Conservation (phyloP, 225 moss, liverwort and hornwort genomes). For the Sphagnum contortum region DNA sequence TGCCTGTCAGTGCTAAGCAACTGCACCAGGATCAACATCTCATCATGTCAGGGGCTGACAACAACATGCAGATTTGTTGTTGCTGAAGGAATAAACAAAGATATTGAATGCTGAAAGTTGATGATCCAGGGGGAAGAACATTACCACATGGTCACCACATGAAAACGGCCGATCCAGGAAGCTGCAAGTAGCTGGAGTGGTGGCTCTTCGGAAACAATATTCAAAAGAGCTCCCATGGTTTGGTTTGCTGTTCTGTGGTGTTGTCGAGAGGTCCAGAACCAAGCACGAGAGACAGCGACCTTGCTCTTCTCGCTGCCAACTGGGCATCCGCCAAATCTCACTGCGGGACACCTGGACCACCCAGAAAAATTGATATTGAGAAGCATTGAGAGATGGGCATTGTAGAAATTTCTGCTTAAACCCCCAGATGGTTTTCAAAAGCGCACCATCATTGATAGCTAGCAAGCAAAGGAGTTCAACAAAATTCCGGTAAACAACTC, state of each 20-base stretch:
- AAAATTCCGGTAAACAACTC: too few species aligned
- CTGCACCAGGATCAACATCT: slow-evolving; percentile 13
- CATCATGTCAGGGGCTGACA: neutral
- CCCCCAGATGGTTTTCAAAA: too few species aligned
- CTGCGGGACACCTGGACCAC: slow-evolving; percentile 25
- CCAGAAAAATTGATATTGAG: neutral
- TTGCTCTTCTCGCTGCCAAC: slow-evolving; percentile 30
- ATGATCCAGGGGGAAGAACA: neutral
- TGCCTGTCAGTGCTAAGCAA: slow-evolving; percentile 45
- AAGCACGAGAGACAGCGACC: slow-evolving; percentile 46
- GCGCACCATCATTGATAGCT: too few species aligned
- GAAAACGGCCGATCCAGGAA: slow-evolving; percentile 29
- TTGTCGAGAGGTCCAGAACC: slow-evolving; percentile 15
- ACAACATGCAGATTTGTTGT: too few species aligned
- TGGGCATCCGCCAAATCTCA: slow-evolving; percentile 50
- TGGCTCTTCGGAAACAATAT: slow-evolving; percentile 23
- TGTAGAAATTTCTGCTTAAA: too few species aligned
- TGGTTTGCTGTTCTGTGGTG: neutral
- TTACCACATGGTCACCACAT: slow-evolving; percentile 48
- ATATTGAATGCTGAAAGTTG: too few species aligned
- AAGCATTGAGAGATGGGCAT: neutral
- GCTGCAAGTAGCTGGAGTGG: slow-evolving; percentile 14
- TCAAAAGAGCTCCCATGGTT: slow-evolving; percentile 7
- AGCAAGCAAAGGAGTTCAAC: too few species aligned
- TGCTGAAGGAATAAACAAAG: neutral